Percentiles rank a stretch among this genome's conserved stretches.
These are phyloP conservation scores for Mucor sp. DNA, from an alignment of 371 early-diverging fungal species.

Conservation along the genomic window DNA sequence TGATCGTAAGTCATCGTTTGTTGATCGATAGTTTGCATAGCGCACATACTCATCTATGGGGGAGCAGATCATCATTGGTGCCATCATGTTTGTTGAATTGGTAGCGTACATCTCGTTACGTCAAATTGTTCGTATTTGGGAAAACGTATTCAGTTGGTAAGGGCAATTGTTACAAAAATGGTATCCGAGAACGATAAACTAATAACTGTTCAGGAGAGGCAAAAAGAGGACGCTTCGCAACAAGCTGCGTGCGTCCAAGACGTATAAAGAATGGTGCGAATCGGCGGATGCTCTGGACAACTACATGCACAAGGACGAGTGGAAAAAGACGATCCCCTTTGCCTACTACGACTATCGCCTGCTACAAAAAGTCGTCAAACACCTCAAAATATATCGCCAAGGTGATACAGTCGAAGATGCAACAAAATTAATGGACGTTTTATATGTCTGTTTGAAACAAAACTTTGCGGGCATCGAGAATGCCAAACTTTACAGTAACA, in stretches of 20 bases:
- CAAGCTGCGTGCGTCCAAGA: constrained; percentile 50
- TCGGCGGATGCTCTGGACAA: constrained; percentile 73
- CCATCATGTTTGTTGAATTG: constrained; percentile 69
- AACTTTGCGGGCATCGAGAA: constrained; percentile 86
- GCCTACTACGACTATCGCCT: constrained; percentile 73
- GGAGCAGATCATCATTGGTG: constrained; percentile 63
- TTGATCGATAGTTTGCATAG: too few species aligned
- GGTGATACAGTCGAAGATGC: constrained; percentile 35
- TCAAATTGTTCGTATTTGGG: constrained; percentile 76
- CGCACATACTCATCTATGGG: too few species aligned
- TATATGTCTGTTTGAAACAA: constrained; percentile 72
- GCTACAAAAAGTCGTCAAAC: constrained; percentile 64
- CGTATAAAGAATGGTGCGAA: constrained; percentile 73
- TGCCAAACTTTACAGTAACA: constrained; percentile 71
- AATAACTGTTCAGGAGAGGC: constrained; percentile 54
- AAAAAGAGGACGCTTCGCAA: constrained; percentile 52
- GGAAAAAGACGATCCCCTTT: constrained; percentile 68
- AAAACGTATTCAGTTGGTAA: constrained; percentile 69
- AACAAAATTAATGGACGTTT: constrained; percentile 44
- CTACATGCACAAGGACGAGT: constrained; percentile 69
- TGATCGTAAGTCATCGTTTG: constrained; percentile 49
- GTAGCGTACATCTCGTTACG: constrained; percentile 69
- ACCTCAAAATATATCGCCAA: constrained; percentile 40
- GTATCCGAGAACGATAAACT: neutral
- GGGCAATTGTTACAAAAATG: constrained; percentile 1